phyloP scores from a whole-genome alignment of 306 rosid species.

The Acacia melanoxylon region DNA sequence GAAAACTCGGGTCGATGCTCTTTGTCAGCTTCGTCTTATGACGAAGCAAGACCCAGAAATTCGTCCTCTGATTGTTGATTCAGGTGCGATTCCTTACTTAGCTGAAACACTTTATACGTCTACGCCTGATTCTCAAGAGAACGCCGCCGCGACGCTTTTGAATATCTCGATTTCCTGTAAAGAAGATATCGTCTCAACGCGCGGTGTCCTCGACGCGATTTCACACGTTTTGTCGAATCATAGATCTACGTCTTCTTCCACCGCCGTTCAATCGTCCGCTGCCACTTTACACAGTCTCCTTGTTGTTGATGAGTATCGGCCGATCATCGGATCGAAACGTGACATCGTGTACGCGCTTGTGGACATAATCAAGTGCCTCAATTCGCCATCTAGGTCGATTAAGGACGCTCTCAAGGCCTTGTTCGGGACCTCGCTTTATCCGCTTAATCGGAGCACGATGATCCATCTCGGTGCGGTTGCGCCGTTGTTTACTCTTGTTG shows the following conservation, averaged over 20 bases:
- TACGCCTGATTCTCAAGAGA: conserved; percentile 54
- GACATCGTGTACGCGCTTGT: conserved; percentile 55
- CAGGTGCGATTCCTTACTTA: conserved; percentile 64
- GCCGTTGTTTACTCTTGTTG: conserved; percentile 43
- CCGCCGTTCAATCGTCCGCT: conserved; percentile 72
- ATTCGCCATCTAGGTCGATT: conserved; percentile 57
- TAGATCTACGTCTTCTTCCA: conserved; percentile 44
- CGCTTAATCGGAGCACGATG: conserved; percentile 47
- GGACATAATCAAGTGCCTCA: conserved; percentile 39
- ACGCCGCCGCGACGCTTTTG: conserved; percentile 80
- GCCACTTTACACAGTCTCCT: conserved; percentile 82
- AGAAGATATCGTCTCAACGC: conserved; percentile 48
- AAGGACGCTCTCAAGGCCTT: conserved; percentile 76
- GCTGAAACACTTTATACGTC: conserved; percentile 63
- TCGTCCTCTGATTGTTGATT: conserved; percentile 58
- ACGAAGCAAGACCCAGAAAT: conserved; percentile 61
- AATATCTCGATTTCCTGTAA: conserved; percentile 76
- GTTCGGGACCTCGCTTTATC: conserved; percentile 61
- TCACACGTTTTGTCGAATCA: conserved; percentile 63
- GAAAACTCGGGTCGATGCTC: conserved; percentile 55
- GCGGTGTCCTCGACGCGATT: conserved; percentile 66
- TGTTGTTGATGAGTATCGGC: conserved; percentile 52
- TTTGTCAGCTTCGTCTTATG: conserved; percentile 60
- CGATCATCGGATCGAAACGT: conserved; percentile 52
- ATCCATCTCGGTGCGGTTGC: conserved; percentile 54